Conservation (phyloP, 305 asterid species). For the Plantago coronopus region DNA sequence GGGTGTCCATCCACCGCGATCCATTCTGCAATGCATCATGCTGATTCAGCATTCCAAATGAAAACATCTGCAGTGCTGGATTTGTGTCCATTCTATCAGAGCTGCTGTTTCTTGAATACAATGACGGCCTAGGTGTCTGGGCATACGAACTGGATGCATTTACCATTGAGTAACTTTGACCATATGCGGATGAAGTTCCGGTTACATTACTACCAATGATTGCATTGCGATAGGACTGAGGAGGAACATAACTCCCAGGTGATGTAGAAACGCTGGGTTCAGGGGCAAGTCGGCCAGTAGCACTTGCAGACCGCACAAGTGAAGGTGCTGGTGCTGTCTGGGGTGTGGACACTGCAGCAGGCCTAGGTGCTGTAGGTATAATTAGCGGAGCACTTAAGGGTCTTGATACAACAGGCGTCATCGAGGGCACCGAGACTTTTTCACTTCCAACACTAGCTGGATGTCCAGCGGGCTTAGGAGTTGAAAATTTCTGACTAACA, state of each 20-base stretch:
- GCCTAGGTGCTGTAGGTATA: conserved; percentile 36
- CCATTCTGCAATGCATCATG: conserved; percentile 52
- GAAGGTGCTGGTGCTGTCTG: conserved; percentile 52
- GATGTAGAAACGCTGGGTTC: conserved; percentile 43
- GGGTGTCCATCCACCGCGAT: conserved; percentile 44
- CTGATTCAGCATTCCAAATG: conserved; percentile 59
- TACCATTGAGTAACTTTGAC: conserved; percentile 46
- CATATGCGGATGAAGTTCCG: conserved; percentile 43
- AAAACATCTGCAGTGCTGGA: conserved; percentile 36
- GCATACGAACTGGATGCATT: conserved; percentile 45
- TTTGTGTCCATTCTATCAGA: conserved; percentile 52
- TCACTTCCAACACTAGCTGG: conserved; percentile 29
- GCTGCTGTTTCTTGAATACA: conserved; percentile 33
- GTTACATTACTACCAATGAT: conserved; percentile 58
- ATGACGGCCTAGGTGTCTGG: conserved; percentile 47
- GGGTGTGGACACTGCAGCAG: conserved; percentile 49
- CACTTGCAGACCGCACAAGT: conserved; percentile 72
- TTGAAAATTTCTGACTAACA: conserved; percentile 25
- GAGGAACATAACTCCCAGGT: conserved; percentile 55
- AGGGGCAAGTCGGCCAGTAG: conserved; percentile 71
- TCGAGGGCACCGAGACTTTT: conserved; percentile 32
- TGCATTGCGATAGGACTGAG: conserved; percentile 88
- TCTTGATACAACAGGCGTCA: conserved; percentile 55
- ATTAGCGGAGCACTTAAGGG: conserved; percentile 76
- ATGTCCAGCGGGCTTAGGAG: conserved; percentile 38